These are phyloP conservation scores for Hypoxylon lenormandii DNA, from an alignment of 495 filamentous ascomycete genomes.

Conservation along the genomic window DNA sequence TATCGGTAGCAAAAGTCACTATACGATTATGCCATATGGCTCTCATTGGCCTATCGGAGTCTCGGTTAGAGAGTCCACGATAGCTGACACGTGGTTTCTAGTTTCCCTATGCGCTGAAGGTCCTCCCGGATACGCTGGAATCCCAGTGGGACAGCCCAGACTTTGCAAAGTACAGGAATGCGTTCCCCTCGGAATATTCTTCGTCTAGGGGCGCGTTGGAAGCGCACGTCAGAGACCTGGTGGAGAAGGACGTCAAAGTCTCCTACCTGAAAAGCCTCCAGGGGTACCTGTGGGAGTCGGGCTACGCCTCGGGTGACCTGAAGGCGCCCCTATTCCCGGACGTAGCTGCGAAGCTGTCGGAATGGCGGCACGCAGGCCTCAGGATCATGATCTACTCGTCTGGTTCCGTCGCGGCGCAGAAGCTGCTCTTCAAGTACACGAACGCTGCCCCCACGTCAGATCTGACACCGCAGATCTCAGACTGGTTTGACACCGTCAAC, in stretches of 20 bases:
- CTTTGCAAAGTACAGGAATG: conserved; percentile 69
- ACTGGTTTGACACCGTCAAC: conserved; percentile 78
- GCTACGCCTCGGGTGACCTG: conserved; percentile 71
- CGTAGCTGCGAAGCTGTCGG: conserved; percentile 66
- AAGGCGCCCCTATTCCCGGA: conserved; percentile 76
- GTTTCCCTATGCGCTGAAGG: conserved; percentile 77
- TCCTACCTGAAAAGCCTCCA: conserved; percentile 77
- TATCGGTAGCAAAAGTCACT: conserved; percentile 20
- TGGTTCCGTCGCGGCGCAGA: conserved; percentile 77
- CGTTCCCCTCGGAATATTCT: conserved; percentile 71
- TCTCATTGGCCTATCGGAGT: conserved; percentile 18
- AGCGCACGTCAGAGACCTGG: conserved; percentile 72
- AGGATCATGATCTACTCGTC: conserved; percentile 76
- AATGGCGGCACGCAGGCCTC: conserved; percentile 63
- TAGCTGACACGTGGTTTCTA: conserved; percentile 52
- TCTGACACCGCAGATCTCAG: conserved; percentile 65
- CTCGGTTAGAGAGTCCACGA: conserved; percentile 24
- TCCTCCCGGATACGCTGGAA: conserved; percentile 67
- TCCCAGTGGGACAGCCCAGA: conserved; percentile 68
- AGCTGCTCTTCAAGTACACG: conserved; percentile 76
- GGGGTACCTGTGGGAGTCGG: conserved; percentile 75
- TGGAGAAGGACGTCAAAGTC: conserved; percentile 73
- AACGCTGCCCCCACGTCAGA: conserved; percentile 65
- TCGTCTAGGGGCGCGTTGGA: conserved; percentile 63
- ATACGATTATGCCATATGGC: background rate